Evolutionary conservation across 1,284 basidiomycete species (phyloP).

Genomic region (Ustilago loliicola): DNA sequence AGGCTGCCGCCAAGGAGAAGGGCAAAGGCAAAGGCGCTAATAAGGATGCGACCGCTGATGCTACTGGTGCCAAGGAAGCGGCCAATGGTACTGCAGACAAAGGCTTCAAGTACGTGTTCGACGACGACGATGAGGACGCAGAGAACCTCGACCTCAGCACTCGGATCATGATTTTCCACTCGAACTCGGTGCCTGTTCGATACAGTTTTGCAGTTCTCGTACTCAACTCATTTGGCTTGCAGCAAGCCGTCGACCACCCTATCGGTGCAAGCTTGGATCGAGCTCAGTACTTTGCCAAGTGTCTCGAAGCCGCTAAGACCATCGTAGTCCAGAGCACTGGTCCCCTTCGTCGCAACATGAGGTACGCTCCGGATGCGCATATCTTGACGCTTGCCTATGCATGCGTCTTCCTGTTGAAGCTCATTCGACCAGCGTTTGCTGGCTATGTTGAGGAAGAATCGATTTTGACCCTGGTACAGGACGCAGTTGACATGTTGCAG

Average conservation of each 20-base stretch:
- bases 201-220: conserved; percentile 67
- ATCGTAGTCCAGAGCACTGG: conserved; percentile 58
- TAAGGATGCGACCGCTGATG: conserved; percentile 1
- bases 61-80: neutral
- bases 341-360: conserved; percentile 74
- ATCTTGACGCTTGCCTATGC: conserved; percentile 92
- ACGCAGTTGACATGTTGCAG: conserved; percentile 77
- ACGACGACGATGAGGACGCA: conserved; percentile 56
- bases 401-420: conserved; percentile 76
- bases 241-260: conserved; percentile 83
- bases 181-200: conserved; percentile 60
- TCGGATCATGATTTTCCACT: conserved; percentile 62
- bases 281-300: conserved; percentile 69
- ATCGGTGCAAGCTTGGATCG: conserved; percentile 61
- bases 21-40: conserved; percentile 22
- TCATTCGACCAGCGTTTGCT: conserved; percentile 84
- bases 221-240: conserved; percentile 92
- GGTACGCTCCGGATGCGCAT: conserved; percentile 89
- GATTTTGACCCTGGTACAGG: conserved; percentile 80
- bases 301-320: conserved; percentile 64
- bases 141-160: conserved; percentile 62
- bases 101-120: conserved; percentile 23
- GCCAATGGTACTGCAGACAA: conserved; percentile 5
- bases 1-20: conserved; percentile 30
- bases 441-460: conserved; percentile 77